A percentile compares a stretch with the other conserved stretches of the same genome.
Evolutionary conservation across 1,284 basidiomycete genomes (phyloP).

Genomic region (Xanthoconium separans): DNA sequence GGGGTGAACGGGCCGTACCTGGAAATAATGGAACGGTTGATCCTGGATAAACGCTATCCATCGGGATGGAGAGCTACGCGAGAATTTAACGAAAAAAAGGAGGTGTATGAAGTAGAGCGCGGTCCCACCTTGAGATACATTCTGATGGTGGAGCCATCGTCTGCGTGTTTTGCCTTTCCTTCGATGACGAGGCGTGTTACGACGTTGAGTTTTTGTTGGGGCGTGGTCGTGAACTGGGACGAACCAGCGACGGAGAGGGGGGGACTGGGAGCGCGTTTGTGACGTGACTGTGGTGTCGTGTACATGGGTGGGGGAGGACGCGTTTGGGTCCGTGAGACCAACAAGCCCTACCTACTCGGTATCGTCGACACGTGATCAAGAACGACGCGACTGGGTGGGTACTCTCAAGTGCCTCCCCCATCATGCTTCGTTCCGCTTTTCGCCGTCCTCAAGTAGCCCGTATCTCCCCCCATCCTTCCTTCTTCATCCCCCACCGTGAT

Average conservation of each 20-base stretch:
- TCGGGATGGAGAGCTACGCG: conserved; percentile 61
- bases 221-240: conserved; percentile 33
- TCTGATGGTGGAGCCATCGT: conserved; percentile 63
- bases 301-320: conserved; percentile 15
- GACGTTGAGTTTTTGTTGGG: conserved; percentile 56
- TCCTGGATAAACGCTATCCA: conserved; percentile 61
- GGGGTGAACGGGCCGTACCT: conserved; percentile 40
- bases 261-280: conserved; percentile 39
- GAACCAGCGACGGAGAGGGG: conserved; percentile 40
- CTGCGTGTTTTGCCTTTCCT: conserved; percentile 62
- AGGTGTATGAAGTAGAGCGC: neutral
- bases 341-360: neutral
- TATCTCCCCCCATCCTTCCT: neutral
- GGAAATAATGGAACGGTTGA: conserved; percentile 70
- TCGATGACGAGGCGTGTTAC: conserved; percentile 74
- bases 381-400: conserved; percentile 30
- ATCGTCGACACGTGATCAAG: conserved; percentile 19
- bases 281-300: conserved; percentile 31
- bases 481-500: conserved; percentile 7
- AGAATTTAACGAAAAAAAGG: conserved; percentile 1
- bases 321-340: conserved; percentile 21
- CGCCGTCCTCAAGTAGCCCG: conserved; percentile 4
- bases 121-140: conserved; percentile 71
- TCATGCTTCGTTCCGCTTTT: conserved; percentile 13
- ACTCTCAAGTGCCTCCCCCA: neutral